Conservation (phyloP, 2,329 filamentous ascomycete species). For the Neophaeococcomyces mojaviensis region DNA sequence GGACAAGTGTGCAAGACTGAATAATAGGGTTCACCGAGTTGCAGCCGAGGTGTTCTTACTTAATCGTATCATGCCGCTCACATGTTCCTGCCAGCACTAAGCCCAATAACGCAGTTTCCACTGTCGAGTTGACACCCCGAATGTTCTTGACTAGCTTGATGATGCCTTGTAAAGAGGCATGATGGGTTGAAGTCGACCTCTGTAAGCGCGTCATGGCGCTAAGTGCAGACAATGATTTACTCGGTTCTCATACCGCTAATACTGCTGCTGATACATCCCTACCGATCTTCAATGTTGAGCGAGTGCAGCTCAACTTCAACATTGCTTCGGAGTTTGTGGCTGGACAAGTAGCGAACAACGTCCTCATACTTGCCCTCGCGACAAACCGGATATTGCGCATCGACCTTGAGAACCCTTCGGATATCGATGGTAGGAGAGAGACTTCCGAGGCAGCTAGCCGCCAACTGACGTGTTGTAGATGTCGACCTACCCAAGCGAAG, state of each 20-base stretch:
- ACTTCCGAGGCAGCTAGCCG: background rate
- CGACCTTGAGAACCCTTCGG: conserved; percentile 83
- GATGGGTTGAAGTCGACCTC: conserved; percentile 8
- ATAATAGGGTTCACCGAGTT: too few relatives aligned
- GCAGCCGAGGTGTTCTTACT: too few relatives aligned
- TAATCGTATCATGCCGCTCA: too few relatives aligned
- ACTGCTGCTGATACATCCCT: conserved; percentile 55
- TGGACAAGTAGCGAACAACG: conserved; percentile 94
- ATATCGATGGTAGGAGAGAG: conserved; percentile 71
- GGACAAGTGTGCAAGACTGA: too few relatives aligned
- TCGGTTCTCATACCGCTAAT: conserved; percentile 55
- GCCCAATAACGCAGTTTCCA: too few relatives aligned
- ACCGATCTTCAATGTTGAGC: conserved; percentile 91
- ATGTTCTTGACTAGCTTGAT: too few relatives aligned
- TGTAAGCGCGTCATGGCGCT: conserved; percentile 55
- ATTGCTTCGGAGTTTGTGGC: conserved; percentile 94
- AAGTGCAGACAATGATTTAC: conserved; percentile 65
- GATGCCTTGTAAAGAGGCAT: conserved; percentile 1
- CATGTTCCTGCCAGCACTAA: too few relatives aligned
- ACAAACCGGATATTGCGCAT: conserved; percentile 90
- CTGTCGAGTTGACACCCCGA: too few relatives aligned
- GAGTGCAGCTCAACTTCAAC: conserved; percentile 86
- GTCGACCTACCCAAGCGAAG: conserved; percentile 94
- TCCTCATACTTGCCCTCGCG: conserved; percentile 82
- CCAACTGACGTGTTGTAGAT: conserved; percentile 47